These are phyloP conservation scores for Austroboletus niveus DNA, from an alignment of 1,284 basidiomycete genomes.

Conservation along the genomic window DNA sequence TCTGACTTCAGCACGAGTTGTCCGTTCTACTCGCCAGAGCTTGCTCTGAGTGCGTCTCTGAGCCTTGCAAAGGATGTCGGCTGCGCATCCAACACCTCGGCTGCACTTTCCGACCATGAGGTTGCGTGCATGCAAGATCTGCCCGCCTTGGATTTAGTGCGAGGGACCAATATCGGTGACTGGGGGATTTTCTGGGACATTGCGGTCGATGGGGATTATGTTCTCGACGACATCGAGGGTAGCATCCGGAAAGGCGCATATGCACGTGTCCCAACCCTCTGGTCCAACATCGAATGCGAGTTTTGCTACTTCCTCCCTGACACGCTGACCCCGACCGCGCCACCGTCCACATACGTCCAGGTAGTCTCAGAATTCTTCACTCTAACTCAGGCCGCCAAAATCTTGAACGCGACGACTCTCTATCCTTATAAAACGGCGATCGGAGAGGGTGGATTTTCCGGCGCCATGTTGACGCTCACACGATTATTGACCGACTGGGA, in stretches of 20 bases:
- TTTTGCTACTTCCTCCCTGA: constrained; percentile 6
- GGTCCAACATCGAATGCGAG: constrained; percentile 9
- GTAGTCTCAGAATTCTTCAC: neutral
- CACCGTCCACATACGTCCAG: constrained; percentile 1
- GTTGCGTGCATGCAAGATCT: constrained; percentile 1
- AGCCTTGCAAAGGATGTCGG: constrained; percentile 3
- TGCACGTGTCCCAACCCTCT: constrained; percentile 14
- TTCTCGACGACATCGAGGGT: constrained; percentile 3
- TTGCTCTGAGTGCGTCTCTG: constrained; percentile 4
- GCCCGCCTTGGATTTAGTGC: constrained; percentile 1
- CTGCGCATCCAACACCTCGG: constrained; percentile 6
- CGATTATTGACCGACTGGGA: neutral
- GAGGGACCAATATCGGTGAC: constrained; percentile 2
- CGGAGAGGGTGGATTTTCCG: neutral
- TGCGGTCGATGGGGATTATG: constrained; percentile 6
- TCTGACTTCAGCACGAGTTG: constrained; percentile 12
- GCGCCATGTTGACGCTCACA: constrained; percentile 1
- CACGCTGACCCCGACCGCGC: constrained; percentile 1
- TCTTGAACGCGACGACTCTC: constrained; percentile 4
- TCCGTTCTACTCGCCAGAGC: constrained; percentile 11
- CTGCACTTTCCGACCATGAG: neutral
- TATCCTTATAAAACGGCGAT: constrained; percentile 6
- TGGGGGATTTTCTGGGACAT: constrained; percentile 1
- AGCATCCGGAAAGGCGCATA: constrained; percentile 11
- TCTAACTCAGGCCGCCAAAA: neutral